Evolutionary conservation across 2,329 filamentous ascomycete species (phyloP), one percentile per base, ranked within the genome.

Genomic region (Fusarium aywerte): DNA sequence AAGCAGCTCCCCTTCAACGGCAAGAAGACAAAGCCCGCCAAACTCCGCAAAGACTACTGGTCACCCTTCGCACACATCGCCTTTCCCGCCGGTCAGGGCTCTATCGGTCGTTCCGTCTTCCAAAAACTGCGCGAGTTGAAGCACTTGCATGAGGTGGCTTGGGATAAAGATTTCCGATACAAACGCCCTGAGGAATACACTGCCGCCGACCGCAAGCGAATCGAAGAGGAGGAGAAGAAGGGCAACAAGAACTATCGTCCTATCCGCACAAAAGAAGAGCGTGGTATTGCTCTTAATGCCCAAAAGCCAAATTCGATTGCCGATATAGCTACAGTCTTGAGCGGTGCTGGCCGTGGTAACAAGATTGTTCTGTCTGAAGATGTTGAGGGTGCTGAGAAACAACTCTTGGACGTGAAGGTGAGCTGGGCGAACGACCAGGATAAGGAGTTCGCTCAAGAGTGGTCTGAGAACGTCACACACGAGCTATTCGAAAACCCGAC

Each of bases 11-110:
- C 87, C 45, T 91, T 85, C 80, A 87, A 88, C 67, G 89, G 88
- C 77, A 91, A 90, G 76, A 90, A 91, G 78, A 83, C 86, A 44
- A 85, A 86, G 67, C 88, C 88, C 3, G 76, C 84, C 53, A 87
- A 86, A 71, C 79, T 91, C 36, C 87, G 89, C 59, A 89, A 88
- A 76, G 89, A 91, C 79, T 86, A 88, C 78, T 91, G 89, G 89
- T 79, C 80, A 32, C 86, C 86, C 8, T 79, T 90, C 71, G 87
- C 87, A 49, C 78, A 84, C 65, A 85, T 91, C 62, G 79, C 84
- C 72, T 88, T 91, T 74, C 83, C 83, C 40, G 62, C 77, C 42
- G 85, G 84, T 40, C 77, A 80, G 36, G 84, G 84, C 59, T 74
- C 79, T 25, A 79, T 88, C 15, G 89, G 89, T 23, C 85, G 84